phyloP scores from a whole-genome alignment of 106 monocot genomes.

The Chionographis japonica region DNA sequence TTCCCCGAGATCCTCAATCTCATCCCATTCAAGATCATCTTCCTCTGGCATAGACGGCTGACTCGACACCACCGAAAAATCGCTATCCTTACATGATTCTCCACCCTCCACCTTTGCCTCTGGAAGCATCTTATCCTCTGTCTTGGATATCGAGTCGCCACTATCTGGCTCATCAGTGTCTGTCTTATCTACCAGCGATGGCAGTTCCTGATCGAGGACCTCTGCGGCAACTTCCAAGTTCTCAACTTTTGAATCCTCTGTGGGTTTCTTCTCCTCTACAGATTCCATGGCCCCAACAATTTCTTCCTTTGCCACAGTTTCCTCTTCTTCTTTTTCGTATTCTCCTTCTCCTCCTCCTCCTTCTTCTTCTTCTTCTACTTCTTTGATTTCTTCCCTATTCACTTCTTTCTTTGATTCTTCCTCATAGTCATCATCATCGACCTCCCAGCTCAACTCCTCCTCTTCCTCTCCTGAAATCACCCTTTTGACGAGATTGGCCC shows the following conservation, averaged over 20 bases:
- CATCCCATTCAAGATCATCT: slow-evolving; percentile 94
- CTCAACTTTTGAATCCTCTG: slow-evolving; percentile 8
- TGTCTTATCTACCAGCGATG: slow-evolving; percentile 1
- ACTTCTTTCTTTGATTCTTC: not conserved
- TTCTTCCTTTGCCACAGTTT: not conserved
- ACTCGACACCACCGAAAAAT: slow-evolving; percentile 56
- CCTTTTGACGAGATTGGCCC: slow-evolving; percentile 77
- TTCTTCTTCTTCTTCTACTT: not conserved
- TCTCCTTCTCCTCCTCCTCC: not conserved
- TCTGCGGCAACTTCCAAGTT: slow-evolving; percentile 1
- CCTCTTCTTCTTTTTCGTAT: not conserved
- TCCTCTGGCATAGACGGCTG: slow-evolving; percentile 66
- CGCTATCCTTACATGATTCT: slow-evolving; percentile 61
- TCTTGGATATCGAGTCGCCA: slow-evolving; percentile 19
- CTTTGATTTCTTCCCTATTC: not conserved
- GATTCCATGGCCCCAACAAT: slow-evolving; percentile 6
- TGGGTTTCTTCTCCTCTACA: slow-evolving; percentile 8
- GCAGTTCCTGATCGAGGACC: not conserved
- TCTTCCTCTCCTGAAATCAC: slow-evolving; percentile 71
- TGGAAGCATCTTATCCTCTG: slow-evolving; percentile 19
- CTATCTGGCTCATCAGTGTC: slow-evolving; percentile 5
- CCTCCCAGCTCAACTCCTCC: slow-evolving; percentile 60
- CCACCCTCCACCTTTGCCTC: slow-evolving; percentile 27
- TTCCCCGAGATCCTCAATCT: slow-evolving; percentile 88
- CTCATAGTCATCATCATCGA: slow-evolving; percentile 78